phyloP scores from a whole-genome alignment of 2,329 filamentous ascomycete species.

The Thermomyces lanuginosus region DNA sequence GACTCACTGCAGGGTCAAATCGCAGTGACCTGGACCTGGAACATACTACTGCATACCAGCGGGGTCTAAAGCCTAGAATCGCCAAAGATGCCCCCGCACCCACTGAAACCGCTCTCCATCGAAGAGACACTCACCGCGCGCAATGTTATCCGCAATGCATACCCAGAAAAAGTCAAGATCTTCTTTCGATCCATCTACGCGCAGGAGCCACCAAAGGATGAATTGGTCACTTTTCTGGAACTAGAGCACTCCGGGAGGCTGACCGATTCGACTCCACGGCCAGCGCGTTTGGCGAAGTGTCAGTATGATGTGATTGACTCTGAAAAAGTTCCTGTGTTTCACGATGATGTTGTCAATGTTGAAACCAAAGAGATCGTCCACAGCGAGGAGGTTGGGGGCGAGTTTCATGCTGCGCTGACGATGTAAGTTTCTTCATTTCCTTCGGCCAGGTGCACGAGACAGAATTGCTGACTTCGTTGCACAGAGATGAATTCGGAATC shows the following conservation, averaged over 20 bases:
- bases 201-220: constrained; percentile 34
- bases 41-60: no score
- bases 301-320: constrained; percentile 41
- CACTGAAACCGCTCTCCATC: constrained; percentile 19
- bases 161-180: constrained; percentile 17
- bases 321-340: constrained; percentile 37
- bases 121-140: constrained; percentile 20
- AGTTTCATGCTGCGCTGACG: constrained; percentile 33
- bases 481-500: constrained; percentile 32
- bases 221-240: constrained; percentile 33
- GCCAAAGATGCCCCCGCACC: constrained; percentile 12
- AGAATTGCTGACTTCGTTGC: background rate
- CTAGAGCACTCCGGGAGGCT: constrained; percentile 32
- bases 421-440: constrained; percentile 17
- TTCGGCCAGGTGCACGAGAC: no score
- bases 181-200: constrained; percentile 37
- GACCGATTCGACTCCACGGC: constrained; percentile 26
- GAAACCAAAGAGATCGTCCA: constrained; percentile 25
- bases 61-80: no score
- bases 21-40: no score
- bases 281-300: constrained; percentile 35
- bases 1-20: no score
- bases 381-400: constrained; percentile 32
- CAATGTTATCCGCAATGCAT: constrained; percentile 15
- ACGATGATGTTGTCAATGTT: constrained; percentile 38